A percentile compares a stretch with the other conserved stretches of the same genome.
Conservation (phyloP, 2,329 filamentous ascomycete genomes). For the Colletotrichum cereale region DNA sequence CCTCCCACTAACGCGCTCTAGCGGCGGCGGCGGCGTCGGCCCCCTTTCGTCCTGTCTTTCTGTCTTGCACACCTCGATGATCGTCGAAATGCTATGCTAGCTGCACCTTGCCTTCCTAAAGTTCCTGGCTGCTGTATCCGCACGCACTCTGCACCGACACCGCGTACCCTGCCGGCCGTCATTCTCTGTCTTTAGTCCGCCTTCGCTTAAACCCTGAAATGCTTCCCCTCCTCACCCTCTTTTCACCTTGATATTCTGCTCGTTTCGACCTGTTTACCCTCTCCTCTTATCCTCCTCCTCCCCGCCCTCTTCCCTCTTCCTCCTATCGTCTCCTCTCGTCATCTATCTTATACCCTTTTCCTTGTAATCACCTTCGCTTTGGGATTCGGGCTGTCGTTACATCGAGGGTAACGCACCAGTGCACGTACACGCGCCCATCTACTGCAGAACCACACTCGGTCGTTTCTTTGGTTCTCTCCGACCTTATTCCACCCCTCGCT, state of each 20-base stretch:
- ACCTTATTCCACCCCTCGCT: not conserved
- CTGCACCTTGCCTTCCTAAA: constrained; percentile 12
- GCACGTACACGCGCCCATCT: constrained; percentile 8
- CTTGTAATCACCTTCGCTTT: constrained; percentile 38
- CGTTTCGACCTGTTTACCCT: constrained; percentile 29
- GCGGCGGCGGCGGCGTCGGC: constrained; percentile 27
- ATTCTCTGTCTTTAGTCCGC: constrained; percentile 23
- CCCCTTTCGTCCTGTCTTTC: constrained; percentile 35
- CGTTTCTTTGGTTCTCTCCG: constrained; percentile 25
- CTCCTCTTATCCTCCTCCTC: constrained; percentile 8
- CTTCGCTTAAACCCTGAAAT: constrained; percentile 39
- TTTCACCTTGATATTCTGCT: constrained; percentile 37
- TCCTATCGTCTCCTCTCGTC: constrained; percentile 26
- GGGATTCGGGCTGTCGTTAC: constrained; percentile 31
- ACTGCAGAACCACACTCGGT: constrained; percentile 23
- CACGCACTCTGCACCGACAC: not conserved
- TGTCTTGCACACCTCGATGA: constrained; percentile 14
- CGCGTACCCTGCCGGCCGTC: constrained; percentile 30
- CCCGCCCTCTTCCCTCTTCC: not conserved
- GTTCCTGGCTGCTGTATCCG: not conserved
- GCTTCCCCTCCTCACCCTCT: constrained; percentile 39
- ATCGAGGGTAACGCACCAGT: constrained; percentile 6
- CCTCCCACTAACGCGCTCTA: constrained; percentile 32
- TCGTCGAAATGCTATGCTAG: constrained; percentile 26
- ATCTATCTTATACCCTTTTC: constrained; percentile 35